These are phyloP conservation scores for Quaeritorhiza haematococci DNA, from an alignment of 371 early-diverging fungal species.

Conservation along the genomic window DNA sequence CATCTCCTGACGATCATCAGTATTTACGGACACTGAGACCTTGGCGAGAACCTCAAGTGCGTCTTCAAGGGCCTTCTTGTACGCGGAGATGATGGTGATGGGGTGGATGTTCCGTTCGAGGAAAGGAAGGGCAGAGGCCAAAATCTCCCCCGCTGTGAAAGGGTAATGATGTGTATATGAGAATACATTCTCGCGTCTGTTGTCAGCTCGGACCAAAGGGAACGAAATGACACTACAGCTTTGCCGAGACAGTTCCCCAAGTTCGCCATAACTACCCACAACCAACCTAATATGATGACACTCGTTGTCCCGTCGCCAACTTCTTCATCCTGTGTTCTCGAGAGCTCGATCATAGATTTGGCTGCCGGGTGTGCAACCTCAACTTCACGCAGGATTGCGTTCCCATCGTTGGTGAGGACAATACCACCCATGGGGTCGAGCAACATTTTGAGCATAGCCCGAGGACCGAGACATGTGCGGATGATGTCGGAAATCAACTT, in stretches of 20 bases:
- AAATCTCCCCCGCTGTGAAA: slow-evolving; percentile 90
- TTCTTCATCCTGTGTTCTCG: slow-evolving; percentile 99
- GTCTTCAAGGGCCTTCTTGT: slow-evolving; percentile 90
- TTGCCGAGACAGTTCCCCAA: slow-evolving; percentile 1
- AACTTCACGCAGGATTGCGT: slow-evolving; percentile 98
- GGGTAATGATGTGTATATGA: neutral
- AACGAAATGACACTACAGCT: slow-evolving; percentile 1
- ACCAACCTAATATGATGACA: slow-evolving; percentile 94
- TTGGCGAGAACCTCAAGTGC: slow-evolving; percentile 78
- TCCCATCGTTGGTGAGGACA: slow-evolving; percentile 99
- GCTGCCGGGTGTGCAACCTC: slow-evolving; percentile 99
- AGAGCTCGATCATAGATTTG: slow-evolving; percentile 98
- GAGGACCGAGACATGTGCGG: slow-evolving; percentile 98
- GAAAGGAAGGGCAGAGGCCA: slow-evolving; percentile 86
- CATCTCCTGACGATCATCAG: slow-evolving; percentile 81
- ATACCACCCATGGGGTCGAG: slow-evolving; percentile 99
- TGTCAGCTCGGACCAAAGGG: neutral
- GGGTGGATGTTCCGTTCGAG: slow-evolving; percentile 98
- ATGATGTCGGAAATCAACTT: slow-evolving; percentile 88
- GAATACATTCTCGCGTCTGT: slow-evolving; percentile 1
- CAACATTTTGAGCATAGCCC: slow-evolving; percentile 99
- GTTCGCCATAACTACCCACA: neutral
- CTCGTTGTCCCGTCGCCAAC: slow-evolving; percentile 99
- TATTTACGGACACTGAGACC: slow-evolving; percentile 80
- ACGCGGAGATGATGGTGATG: slow-evolving; percentile 91